These are phyloP conservation scores for Sporormia fimetaria DNA, from an alignment of 495 filamentous ascomycete genomes.

Conservation along the genomic window DNA sequence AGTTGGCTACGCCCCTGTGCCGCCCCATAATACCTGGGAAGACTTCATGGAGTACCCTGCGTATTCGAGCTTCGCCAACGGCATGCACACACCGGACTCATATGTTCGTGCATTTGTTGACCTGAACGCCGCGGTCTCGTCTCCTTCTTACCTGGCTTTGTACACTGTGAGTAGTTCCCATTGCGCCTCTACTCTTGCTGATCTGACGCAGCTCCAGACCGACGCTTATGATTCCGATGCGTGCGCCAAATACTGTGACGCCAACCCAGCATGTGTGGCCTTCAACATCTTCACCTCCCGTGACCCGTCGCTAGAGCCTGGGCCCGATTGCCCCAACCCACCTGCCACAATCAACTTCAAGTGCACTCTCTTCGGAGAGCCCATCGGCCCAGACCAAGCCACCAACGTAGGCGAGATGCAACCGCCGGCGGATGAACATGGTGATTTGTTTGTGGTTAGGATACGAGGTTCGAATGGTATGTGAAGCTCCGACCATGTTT, in stretches of 20 bases:
- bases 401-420: conserved; percentile 1
- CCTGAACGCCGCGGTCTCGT: conserved; percentile 1
- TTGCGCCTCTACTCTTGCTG: too few relatives aligned
- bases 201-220: too few relatives aligned
- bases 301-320: conserved; percentile 2
- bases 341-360: conserved; percentile 1
- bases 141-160: background rate
- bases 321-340: conserved; percentile 6
- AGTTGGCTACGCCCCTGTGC: background rate
- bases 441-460: background rate
- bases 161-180: too few relatives aligned
- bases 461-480: conserved; percentile 4
- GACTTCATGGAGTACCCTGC: background rate
- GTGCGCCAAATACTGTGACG: conserved; percentile 1
- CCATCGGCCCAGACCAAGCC: background rate
- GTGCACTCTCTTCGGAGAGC: background rate
- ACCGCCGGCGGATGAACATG: conserved; percentile 1
- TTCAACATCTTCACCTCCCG: conserved; percentile 10
- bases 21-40: background rate
- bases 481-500: background rate
- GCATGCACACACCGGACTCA: background rate
- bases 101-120: conserved; percentile 2
- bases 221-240: background rate
- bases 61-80: background rate
- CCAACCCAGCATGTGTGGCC: background rate